phyloP scores from a whole-genome alignment of 768 basidiomycete species.

The Psilocybe cubensis region DNA sequence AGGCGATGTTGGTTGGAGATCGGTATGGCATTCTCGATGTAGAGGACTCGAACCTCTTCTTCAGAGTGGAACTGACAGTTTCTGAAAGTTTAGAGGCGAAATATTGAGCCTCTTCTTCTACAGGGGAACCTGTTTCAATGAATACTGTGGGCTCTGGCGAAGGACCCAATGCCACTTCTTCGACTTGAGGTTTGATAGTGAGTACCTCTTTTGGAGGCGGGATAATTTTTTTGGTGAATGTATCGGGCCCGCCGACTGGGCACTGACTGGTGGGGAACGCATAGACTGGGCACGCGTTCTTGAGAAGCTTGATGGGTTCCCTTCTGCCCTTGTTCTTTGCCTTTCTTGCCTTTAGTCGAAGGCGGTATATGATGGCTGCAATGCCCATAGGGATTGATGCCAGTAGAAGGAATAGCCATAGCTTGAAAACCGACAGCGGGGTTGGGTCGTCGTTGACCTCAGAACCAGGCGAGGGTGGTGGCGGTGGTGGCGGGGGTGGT shows the following conservation, averaged over 20 bases:
- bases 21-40: no score
- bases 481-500: not conserved
- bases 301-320: not conserved
- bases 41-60: no score
- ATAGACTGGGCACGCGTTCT: not conserved
- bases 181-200: not conserved
- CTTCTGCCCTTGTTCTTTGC: not conserved
- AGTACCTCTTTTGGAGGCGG: not conserved
- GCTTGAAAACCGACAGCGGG: not conserved
- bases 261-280: not conserved
- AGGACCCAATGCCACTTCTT: no score
- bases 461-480: not conserved
- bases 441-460: not conserved
- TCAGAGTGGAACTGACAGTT: no score
- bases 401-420: not conserved
- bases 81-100: no score
- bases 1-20: no score
- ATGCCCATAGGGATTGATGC: not conserved
- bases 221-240: not conserved
- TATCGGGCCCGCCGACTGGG: not conserved
- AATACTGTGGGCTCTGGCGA: no score
- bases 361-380: not conserved
- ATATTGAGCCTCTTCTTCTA: no score
- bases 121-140: no score
- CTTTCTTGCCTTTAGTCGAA: not conserved